phyloP scores from a whole-genome alignment of 73 alveolate genomes.

The Stentor roeselii region DNA sequence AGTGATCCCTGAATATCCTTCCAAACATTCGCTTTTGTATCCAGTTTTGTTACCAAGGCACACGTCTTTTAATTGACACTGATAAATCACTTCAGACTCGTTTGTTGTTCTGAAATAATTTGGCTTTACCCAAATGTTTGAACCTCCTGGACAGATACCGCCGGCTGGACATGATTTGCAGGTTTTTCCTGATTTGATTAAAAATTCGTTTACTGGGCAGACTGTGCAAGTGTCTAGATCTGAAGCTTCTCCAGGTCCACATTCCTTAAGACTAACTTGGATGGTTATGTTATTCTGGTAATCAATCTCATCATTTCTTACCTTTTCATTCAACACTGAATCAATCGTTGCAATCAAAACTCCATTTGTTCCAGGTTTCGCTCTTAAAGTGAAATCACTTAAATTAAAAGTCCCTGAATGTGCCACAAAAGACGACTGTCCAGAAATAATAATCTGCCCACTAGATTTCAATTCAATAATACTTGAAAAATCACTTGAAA shows the following conservation, averaged over 20 bases:
- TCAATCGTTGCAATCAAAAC: background rate
- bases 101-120: background rate
- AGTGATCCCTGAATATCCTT: background rate
- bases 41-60: background rate
- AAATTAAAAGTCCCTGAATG: background rate
- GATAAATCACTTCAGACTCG: background rate
- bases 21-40: background rate
- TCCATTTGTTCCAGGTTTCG: background rate
- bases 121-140: background rate
- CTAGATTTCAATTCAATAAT: background rate
- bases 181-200: background rate
- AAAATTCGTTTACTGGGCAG: background rate
- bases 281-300: background rate
- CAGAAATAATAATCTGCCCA: background rate
- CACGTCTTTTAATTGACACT: background rate
- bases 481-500: background rate
- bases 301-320: background rate
- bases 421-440: background rate
- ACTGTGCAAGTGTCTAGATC: background rate
- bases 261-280: background rate
- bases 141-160: background rate
- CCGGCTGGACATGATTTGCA: background rate
- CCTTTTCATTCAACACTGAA: background rate
- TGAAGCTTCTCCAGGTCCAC: background rate
- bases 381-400: background rate